Percentiles rank a stretch among this genome's conserved stretches.
phyloP scores from a whole-genome alignment of 2,329 filamentous ascomycete species.

The Penicillium sp. region DNA sequence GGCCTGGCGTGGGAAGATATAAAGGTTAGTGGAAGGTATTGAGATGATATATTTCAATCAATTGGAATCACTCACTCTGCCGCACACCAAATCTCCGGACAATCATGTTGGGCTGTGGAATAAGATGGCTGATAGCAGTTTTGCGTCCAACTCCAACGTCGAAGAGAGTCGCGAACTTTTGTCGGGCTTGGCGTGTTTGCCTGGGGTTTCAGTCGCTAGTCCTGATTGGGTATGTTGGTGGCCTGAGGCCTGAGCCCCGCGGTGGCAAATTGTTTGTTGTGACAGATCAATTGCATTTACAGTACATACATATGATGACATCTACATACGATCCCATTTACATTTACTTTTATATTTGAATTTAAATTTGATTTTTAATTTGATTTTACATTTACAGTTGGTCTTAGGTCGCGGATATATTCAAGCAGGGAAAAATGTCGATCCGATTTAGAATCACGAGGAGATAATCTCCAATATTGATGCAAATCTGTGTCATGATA shows the following conservation, averaged over 20 bases:
- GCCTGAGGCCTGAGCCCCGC: not conserved
- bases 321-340: too few species aligned
- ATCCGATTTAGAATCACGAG: slow-evolving; percentile 3
- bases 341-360: too few species aligned
- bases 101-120: slow-evolving; percentile 42
- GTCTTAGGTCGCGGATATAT: too few species aligned
- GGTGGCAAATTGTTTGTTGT: not conserved
- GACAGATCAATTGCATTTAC: not conserved
- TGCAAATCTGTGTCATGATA: slow-evolving; percentile 20
- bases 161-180: slow-evolving; percentile 37
- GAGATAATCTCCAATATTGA: slow-evolving; percentile 3
- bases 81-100: slow-evolving; percentile 44
- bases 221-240: not conserved
- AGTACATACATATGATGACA: too few species aligned
- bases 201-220: slow-evolving; percentile 26
- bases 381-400: not conserved
- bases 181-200: slow-evolving; percentile 38
- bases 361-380: too few species aligned
- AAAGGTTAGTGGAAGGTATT: slow-evolving; percentile 17
- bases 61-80: slow-evolving; percentile 40
- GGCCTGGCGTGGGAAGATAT: slow-evolving; percentile 30
- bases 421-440: not conserved
- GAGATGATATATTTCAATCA: not conserved
- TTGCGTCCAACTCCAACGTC: too few species aligned
- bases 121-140: slow-evolving; percentile 18